Evolutionary conservation across 345 rosid genomes (phyloP).

Genomic region (Pistacia atlantica): DNA sequence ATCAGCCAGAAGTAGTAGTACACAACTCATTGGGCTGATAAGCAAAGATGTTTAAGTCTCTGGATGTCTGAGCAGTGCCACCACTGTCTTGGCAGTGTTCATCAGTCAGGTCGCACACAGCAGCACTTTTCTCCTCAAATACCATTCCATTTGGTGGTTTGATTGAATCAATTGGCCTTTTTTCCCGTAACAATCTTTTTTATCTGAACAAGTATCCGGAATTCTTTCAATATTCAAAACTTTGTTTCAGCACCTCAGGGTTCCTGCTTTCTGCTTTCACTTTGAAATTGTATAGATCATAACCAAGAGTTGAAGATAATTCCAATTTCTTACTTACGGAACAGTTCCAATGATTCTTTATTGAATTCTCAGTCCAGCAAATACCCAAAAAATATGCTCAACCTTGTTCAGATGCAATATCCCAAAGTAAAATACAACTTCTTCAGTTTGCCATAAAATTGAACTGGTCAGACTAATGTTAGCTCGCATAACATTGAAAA

Average conservation of each 20-base stretch:
- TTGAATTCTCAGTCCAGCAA: slow-evolving; percentile 62
- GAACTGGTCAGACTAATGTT: no score
- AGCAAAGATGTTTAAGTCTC: background rate
- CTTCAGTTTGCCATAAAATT: no score
- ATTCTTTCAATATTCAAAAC: slow-evolving; percentile 17
- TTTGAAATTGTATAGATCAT: slow-evolving; percentile 7
- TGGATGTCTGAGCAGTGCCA: background rate
- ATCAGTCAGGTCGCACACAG: background rate
- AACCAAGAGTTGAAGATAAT: slow-evolving; percentile 21
- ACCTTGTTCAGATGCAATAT: background rate
- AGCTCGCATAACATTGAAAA: no score
- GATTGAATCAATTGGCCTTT: background rate
- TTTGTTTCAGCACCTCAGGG: slow-evolving; percentile 5
- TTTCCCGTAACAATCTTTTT: background rate
- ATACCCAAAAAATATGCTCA: background rate
- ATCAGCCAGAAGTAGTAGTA: background rate
- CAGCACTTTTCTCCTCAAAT: background rate
- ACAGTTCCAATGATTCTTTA: slow-evolving; percentile 76
- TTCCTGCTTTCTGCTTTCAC: slow-evolving; percentile 6
- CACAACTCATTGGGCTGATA: background rate
- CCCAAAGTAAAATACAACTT: no score
- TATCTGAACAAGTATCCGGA: background rate
- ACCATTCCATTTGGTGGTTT: background rate
- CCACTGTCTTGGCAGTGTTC: background rate
- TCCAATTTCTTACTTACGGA: slow-evolving; percentile 59